Base-by-base conservation (phyloP, 2,329 filamentous ascomycete genomes). In the Trichoderma sp. region DNA sequence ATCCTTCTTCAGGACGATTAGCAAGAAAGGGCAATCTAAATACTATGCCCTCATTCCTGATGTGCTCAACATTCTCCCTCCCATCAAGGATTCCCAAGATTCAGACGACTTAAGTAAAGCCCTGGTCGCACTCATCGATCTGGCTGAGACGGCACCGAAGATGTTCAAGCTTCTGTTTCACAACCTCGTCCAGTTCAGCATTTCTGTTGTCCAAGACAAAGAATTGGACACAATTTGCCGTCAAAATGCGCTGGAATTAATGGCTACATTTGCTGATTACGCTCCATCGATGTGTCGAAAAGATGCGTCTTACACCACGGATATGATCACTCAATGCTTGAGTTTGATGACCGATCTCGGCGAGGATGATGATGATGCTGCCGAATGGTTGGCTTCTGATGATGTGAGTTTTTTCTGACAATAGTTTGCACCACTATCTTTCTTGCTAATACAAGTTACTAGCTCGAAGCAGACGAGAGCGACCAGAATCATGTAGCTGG, bases 321-420 rank as follows among this genome's bases (percentile, higher is more conserved):
- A 97, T 72, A 99, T 99, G 96, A 96, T 99, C 72, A 98, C 94
- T 0, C 96, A 99, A 80, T 99, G 96, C 79, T 83, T 99, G 73
- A 98, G 95, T 74, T 83, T 99, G 74, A 99, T 99, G 96, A 98
- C 96, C 4, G 96, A 99, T 78, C 90, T 99, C 70, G 96, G 94
- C 49, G 86, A 90, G 71, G 96, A 98, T 74, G 96, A 99, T 74
- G 95, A 99, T 68, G 94, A 98, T 83, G 95, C 94, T 4, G 84
- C 90, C 21, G 96, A 98, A 74, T 99, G 96, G 96, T 91, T 97
- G 73, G 86, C 89, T 4, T 92, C 92, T 30, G 96, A 99, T 77
- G 96, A 99, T 83, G 90, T 92, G 81, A 81, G 90, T 84, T 21
- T 5, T 13, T 21, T 8, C 51, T 54, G 21, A 26, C 13, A 49